phyloP scores from a whole-genome alignment of 345 rosid species.

The Corymbia maculata region DNA sequence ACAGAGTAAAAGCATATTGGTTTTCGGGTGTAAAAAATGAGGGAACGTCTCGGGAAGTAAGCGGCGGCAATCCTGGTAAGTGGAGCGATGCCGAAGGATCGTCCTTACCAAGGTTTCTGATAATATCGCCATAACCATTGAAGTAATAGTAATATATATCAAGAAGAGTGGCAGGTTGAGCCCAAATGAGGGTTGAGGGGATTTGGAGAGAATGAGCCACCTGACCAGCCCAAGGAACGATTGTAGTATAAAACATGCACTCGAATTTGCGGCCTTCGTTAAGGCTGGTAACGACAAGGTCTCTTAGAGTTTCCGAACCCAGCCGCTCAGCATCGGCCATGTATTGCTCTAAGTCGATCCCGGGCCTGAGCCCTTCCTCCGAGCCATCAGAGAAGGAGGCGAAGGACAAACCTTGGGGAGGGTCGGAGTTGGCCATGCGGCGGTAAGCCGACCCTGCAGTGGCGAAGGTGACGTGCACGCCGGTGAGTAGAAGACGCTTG shows the following conservation, averaged over 20 bases:
- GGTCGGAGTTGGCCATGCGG: constrained; percentile 20
- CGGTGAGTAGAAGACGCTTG: constrained; percentile 35
- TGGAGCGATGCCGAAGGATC: not conserved
- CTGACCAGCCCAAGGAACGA: constrained; percentile 41
- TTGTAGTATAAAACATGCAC: constrained; percentile 31
- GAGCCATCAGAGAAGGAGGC: constrained; percentile 51
- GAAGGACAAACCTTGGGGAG: constrained; percentile 21
- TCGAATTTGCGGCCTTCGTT: constrained; percentile 13
- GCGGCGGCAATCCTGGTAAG: not conserved
- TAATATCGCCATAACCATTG: constrained; percentile 19
- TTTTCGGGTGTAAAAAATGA: constrained; percentile 25
- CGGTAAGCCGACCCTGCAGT: constrained; percentile 23
- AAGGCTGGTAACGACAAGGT: constrained; percentile 9
- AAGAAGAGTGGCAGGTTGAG: constrained; percentile 52
- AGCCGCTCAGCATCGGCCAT: constrained; percentile 27
- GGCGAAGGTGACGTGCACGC: constrained; percentile 41
- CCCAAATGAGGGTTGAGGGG: constrained; percentile 43
- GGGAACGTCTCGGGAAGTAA: constrained; percentile 29
- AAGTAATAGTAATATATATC: constrained; percentile 49
- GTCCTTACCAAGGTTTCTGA: not conserved
- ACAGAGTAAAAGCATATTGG: not conserved
- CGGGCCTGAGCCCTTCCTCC: constrained; percentile 32
- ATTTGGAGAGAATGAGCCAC: constrained; percentile 37
- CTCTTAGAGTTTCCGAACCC: constrained; percentile 25
- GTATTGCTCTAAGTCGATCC: constrained; percentile 8